Base-by-base conservation (phyloP, 2,329 filamentous ascomycete genomes). In the Apiospora hydei region DNA sequence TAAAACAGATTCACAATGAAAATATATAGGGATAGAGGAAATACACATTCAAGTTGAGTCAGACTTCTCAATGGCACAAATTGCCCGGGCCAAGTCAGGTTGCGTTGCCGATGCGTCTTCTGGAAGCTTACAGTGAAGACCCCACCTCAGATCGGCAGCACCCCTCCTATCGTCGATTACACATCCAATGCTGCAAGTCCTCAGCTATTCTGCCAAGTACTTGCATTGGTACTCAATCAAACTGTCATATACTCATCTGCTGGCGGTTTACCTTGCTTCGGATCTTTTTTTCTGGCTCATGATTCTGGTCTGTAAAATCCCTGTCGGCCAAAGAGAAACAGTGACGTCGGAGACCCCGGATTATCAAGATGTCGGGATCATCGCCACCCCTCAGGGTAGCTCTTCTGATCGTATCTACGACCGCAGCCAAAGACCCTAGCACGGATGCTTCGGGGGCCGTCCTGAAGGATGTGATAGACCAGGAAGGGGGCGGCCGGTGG, bases 371-470 rank as follows among this genome's bases (percentile, higher is more conserved):
- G 57, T 64, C 57, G 57, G 57, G 18, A 64, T 24, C 57, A 64
- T 41, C 57, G 30, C 57, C 57, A 10, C 57, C 57, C 34, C 85
- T 98, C 16, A 92, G 86, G 79, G 92, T 91, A 46, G 94, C 93
- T 10, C 91, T 99, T 68, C 87, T 99, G 70, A 88, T 98, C 76
- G 88, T 99, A 51, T 98, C 96, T 1, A 97, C 97, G 69, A 99
- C 96, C 7, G 96, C 95, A 7, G 90, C 92, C 11, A 87, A 90
- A 76, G 92, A 98, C 81, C 89, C 94, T 0, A 90, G 92, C 4
- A 91, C 94, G 1, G 96, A 99, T 83, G 90, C 90, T 74, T 92
- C 94, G 11, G 90, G 90, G 7, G 85, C 87, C 1, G 85, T 89
- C 13, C 87, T 99, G 5, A 87, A 89, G 67, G 86, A 92, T 70